phyloP scores from a whole-genome alignment of 345 rosid genomes.

The Populus alba region DNA sequence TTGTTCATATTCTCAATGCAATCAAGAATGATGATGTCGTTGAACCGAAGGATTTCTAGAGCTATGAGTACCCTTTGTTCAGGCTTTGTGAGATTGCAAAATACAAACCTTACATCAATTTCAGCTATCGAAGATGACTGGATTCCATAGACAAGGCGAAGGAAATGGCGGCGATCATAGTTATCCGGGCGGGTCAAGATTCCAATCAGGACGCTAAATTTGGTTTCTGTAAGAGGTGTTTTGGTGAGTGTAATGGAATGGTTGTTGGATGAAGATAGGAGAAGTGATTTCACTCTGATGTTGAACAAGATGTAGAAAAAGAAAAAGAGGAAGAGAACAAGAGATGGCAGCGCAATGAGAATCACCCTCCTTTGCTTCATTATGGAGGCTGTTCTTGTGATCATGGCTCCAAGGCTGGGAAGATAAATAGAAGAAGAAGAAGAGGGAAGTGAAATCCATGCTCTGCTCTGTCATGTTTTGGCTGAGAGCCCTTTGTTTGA shows the following conservation, averaged over 20 bases:
- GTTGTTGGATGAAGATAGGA: slow-evolving; percentile 3
- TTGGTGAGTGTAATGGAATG: neutral
- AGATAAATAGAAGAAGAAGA: neutral
- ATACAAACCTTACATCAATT: slow-evolving; percentile 35
- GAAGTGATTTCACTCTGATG: slow-evolving; percentile 8
- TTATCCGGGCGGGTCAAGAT: slow-evolving; percentile 31
- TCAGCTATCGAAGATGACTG: slow-evolving; percentile 27
- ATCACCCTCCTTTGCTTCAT: slow-evolving; percentile 15
- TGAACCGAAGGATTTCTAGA: slow-evolving; percentile 32
- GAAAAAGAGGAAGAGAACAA: slow-evolving; percentile 14
- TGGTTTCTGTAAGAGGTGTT: neutral
- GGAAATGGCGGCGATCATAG: slow-evolving; percentile 38
- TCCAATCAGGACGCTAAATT: slow-evolving; percentile 37
- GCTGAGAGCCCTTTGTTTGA: neutral
- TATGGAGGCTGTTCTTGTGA: neutral
- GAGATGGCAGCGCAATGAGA: slow-evolving; percentile 11
- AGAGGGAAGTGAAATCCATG: neutral
- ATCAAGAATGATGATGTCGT: slow-evolving; percentile 40
- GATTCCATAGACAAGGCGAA: slow-evolving; percentile 35
- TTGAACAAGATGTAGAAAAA: slow-evolving; percentile 18
- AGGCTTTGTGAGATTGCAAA: slow-evolving; percentile 33
- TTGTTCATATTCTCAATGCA: slow-evolving; percentile 48
- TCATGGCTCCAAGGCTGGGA: neutral
- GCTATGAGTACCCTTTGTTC: slow-evolving; percentile 26
- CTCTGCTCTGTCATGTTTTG: too few species aligned